phyloP scores from a whole-genome alignment of 306 rosid genomes.

The Abrus precatorius region DNA sequence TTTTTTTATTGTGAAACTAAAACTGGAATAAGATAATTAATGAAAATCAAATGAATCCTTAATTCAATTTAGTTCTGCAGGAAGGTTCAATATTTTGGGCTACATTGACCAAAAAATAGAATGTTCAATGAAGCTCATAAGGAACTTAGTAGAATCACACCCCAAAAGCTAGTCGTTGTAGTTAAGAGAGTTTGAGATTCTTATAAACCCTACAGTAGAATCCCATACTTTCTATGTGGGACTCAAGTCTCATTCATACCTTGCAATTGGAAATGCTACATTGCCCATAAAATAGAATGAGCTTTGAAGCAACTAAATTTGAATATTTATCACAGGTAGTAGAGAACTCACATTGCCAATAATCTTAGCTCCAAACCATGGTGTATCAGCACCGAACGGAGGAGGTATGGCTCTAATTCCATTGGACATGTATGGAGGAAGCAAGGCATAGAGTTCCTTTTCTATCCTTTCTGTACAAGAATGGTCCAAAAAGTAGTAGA shows the following conservation, averaged over 20 bases:
- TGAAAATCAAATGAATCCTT: conserved; percentile 1
- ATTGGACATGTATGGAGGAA: conserved; percentile 64
- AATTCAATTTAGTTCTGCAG: background rate
- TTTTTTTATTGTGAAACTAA: background rate
- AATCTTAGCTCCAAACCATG: conserved; percentile 92
- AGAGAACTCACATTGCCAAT: conserved; percentile 78
- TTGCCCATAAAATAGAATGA: conserved; percentile 2
- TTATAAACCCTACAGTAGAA: no score
- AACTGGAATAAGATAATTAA: conserved; percentile 2
- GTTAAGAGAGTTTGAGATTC: no score
- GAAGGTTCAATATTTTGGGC: conserved; percentile 25
- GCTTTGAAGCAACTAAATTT: conserved; percentile 17
- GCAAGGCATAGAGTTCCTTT: conserved; percentile 70
- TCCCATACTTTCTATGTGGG: no score
- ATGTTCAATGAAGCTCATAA: no score
- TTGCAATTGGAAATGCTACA: no score
- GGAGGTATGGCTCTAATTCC: conserved; percentile 80
- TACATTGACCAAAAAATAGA: background rate
- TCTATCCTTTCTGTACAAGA: conserved; percentile 73
- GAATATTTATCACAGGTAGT: conserved; percentile 4
- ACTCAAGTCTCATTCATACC: no score
- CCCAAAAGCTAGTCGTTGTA: no score
- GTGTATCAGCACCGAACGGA: conserved; percentile 80
- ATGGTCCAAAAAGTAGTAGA: conserved; percentile 33
- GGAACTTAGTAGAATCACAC: no score